Evolutionary conservation across 164 flowering plant genomes (phyloP).

Genomic region (Sedum album): DNA sequence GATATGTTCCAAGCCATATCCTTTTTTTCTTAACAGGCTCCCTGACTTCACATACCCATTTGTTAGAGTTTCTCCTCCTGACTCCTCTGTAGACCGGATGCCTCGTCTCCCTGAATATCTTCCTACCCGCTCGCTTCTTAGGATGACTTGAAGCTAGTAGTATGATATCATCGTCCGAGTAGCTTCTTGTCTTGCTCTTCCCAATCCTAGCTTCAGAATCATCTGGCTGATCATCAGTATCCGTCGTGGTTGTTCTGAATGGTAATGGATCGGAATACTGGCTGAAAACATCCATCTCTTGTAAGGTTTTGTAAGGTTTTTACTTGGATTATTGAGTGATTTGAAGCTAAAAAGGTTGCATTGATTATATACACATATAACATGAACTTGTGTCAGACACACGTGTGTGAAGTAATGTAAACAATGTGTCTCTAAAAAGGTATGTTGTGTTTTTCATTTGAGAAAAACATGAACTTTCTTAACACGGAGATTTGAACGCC

Average conservation of each 20-base stretch:
- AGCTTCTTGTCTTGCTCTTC: not conserved
- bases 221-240: not conserved
- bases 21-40: slow-evolving; percentile 11
- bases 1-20: slow-evolving; percentile 12
- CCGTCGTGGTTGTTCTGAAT: too few relatives aligned
- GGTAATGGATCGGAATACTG: slow-evolving; percentile 8
- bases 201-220: not conserved
- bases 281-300: not conserved
- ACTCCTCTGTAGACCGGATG: slow-evolving; percentile 12
- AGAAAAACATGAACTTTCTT: not conserved
- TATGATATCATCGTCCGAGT: slow-evolving; percentile 4
- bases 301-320: not conserved
- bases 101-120: slow-evolving; percentile 8
- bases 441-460: not conserved
- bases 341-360: not conserved
- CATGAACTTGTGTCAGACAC: not conserved
- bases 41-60: slow-evolving; percentile 12
- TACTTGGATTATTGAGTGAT: not conserved
- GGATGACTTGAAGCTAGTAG: slow-evolving; percentile 8
- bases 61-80: slow-evolving; percentile 9
- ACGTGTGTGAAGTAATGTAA: not conserved
- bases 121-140: slow-evolving; percentile 10
- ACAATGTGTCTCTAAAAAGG: not conserved
- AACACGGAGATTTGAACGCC: not conserved
- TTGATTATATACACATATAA: not conserved